Evolutionary conservation across 176 grass and related monocot species (phyloP).

Genomic region (Saccharum officinarum): DNA sequence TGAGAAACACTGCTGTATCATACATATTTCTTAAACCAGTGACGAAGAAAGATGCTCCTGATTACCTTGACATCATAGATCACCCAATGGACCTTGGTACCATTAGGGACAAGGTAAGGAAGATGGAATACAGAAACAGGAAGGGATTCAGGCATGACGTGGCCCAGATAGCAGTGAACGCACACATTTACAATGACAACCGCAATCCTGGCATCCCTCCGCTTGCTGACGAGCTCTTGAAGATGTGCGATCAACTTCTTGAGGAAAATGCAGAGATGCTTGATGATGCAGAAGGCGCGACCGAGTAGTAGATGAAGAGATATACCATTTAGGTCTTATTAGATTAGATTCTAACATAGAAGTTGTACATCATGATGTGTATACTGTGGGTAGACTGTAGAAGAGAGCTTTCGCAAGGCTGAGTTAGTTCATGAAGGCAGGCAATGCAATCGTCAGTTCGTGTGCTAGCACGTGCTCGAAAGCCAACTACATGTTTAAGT

Average conservation of each 20-base stretch:
- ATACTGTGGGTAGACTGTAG: no score
- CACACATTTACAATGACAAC: slow-evolving; percentile 67
- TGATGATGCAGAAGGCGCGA: slow-evolving; percentile 54
- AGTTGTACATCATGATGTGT: no score
- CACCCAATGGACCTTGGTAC: slow-evolving; percentile 87
- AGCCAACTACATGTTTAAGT: no score
- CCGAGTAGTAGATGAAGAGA: slow-evolving; percentile 28
- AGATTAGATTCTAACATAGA: slow-evolving; percentile 31
- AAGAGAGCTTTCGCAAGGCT: no score
- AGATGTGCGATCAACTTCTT: slow-evolving; percentile 61
- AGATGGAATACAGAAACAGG: slow-evolving; percentile 82
- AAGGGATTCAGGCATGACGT: slow-evolving; percentile 77
- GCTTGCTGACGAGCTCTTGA: slow-evolving; percentile 64
- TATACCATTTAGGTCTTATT: slow-evolving; percentile 12
- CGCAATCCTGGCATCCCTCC: slow-evolving; percentile 79
- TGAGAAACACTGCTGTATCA: slow-evolving; percentile 37
- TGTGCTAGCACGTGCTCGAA: no score
- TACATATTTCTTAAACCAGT: slow-evolving; percentile 87
- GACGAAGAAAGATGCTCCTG: slow-evolving; percentile 78
- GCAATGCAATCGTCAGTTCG: no score
- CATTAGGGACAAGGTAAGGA: slow-evolving; percentile 82
- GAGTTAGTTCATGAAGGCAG: no score
- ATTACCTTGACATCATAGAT: slow-evolving; percentile 65
- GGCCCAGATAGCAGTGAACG: slow-evolving; percentile 69
- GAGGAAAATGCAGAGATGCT: slow-evolving; percentile 33